These are phyloP conservation scores for Clonostachys chloroleuca DNA, from an alignment of 2,329 filamentous ascomycete species.

Conservation along the genomic window DNA sequence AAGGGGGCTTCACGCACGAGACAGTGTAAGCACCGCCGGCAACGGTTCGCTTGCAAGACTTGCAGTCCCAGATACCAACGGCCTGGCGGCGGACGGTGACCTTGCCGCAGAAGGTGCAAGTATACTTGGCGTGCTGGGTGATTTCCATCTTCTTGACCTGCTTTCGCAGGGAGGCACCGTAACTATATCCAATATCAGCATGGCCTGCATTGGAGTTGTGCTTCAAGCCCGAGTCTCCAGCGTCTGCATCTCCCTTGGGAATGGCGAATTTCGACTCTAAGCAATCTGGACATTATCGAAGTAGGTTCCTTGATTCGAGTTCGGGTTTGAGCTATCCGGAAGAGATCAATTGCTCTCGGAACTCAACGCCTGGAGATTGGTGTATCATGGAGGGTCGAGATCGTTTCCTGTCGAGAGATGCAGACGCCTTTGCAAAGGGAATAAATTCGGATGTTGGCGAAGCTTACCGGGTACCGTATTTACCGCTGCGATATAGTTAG, in stretches of 20 bases:
- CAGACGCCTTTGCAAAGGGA: no score
- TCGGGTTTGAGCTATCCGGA: no score
- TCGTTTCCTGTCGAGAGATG: no score
- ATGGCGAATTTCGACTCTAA: no score
- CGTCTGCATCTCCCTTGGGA: no score
- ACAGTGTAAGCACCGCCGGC: slow-evolving; percentile 82
- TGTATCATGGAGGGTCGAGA: no score
- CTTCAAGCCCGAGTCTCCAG: no score
- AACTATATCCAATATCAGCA: slow-evolving; percentile 51
- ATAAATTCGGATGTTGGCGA: background rate
- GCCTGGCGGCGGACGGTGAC: slow-evolving; percentile 85
- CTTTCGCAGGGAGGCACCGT: slow-evolving; percentile 99
- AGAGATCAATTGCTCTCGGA: no score
- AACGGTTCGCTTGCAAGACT: slow-evolving; percentile 83
- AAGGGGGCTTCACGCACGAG: slow-evolving; percentile 65
- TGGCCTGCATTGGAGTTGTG: background rate
- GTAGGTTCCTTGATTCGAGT: no score
- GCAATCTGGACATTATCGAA: no score
- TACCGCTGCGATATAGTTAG: slow-evolving; percentile 47
- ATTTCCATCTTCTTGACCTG: slow-evolving; percentile 99
- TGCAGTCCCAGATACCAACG: slow-evolving; percentile 97
- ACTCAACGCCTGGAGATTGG: no score
- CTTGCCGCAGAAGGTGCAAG: slow-evolving; percentile 99
- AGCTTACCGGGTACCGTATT: slow-evolving; percentile 93
- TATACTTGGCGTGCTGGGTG: slow-evolving; percentile 94